Percentiles rank a stretch among this genome's conserved stretches.
Evolutionary conservation across 768 basidiomycete species (phyloP).

Genomic region (Kondoa subrosea): DNA sequence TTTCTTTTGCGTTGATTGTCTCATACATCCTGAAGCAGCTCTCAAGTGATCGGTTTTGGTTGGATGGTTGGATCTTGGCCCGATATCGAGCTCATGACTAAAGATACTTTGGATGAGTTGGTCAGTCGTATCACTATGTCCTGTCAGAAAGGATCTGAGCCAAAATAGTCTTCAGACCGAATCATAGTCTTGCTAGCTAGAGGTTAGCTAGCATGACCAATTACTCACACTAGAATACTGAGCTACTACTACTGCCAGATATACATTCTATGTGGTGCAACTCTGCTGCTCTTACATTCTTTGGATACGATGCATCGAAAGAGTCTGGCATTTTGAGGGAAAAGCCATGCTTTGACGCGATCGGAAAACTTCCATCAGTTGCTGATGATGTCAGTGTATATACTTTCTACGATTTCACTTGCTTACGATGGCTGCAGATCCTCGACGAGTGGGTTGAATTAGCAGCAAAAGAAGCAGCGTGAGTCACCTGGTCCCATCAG

Average conservation of each 20-base stretch:
- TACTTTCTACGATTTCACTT: no score
- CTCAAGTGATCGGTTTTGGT: not conserved
- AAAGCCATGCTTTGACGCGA: not conserved
- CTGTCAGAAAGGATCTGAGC: not conserved
- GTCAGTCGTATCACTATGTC: constrained; percentile 4
- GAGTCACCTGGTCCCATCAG: constrained; percentile 7
- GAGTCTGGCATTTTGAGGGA: not conserved
- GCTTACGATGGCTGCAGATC: no score
- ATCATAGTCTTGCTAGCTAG: not conserved
- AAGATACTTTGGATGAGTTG: constrained; percentile 14
- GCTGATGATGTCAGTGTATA: not conserved
- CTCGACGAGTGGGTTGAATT: constrained; percentile 19
- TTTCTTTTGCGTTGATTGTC: not conserved
- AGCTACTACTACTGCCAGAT: no score
- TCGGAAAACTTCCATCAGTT: not conserved
- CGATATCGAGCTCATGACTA: constrained; percentile 16
- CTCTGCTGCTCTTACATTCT: not conserved
- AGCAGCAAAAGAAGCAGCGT: constrained; percentile 25
- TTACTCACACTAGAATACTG: not conserved
- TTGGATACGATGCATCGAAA: not conserved
- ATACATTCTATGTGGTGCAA: not conserved
- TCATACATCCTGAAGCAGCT: not conserved
- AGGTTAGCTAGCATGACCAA: not conserved
- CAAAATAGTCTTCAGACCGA: not conserved
- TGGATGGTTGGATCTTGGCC: constrained; percentile 20